Percentiles rank a stretch among this genome's conserved stretches.
Conservation (phyloP, 768 basidiomycete species). For the Mycena pura region DNA sequence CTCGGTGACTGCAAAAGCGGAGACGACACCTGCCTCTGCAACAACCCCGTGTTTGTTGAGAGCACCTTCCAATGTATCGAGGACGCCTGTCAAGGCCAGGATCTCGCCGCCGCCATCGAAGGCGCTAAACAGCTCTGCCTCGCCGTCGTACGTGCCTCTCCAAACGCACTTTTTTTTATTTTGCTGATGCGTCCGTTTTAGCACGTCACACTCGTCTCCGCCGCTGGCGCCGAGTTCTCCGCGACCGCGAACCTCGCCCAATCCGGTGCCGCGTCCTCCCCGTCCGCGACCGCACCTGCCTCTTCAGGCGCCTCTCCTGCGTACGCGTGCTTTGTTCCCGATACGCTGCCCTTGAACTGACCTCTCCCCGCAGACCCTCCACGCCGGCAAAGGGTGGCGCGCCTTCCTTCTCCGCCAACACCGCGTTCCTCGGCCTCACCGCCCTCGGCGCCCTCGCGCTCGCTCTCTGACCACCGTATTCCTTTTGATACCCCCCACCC, state of each 20-base stretch:
- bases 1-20: conserved; percentile 50
- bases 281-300: conserved; percentile 29
- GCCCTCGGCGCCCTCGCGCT: conserved; percentile 53
- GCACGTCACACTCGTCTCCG: conserved; percentile 59
- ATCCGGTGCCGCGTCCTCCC: conserved; percentile 5
- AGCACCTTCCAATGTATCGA: conserved; percentile 57
- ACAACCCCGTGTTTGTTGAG: conserved; percentile 49
- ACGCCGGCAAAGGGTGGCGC: conserved; percentile 28
- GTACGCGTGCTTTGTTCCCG: conserved; percentile 10
- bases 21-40: conserved; percentile 70
- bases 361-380: conserved; percentile 11
- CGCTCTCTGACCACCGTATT: conserved; percentile 44
- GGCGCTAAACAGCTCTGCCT: conserved; percentile 52
- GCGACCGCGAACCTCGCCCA: conserved; percentile 21
- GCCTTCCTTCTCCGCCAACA: conserved; percentile 37
- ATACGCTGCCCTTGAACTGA: neutral
- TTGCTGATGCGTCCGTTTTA: conserved; percentile 31
- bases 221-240: conserved; percentile 32
- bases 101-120: conserved; percentile 50
- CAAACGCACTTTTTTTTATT: neutral
- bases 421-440: conserved; percentile 47
- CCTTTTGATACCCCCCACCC: neutral
- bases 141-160: conserved; percentile 52
- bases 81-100: conserved; percentile 50
- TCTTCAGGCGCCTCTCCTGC: conserved; percentile 43